Evolutionary conservation across 805 yeast genomes (phyloP).

Genomic region (Wickerhamiella kazuoi): DNA sequence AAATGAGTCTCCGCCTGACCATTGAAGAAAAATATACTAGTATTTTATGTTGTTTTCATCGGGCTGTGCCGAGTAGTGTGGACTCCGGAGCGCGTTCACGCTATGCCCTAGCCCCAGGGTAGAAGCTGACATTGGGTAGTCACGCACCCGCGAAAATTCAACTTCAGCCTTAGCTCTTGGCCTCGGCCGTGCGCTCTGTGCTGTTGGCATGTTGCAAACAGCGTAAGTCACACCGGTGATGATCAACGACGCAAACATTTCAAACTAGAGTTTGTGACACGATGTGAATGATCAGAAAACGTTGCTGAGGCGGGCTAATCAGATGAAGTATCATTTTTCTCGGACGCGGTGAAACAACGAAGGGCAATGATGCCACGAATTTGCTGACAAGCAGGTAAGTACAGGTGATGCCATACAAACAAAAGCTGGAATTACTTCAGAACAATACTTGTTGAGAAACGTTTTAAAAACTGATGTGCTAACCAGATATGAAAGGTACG

Average conservation of each 20-base stretch:
- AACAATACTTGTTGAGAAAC: constrained; percentile 59
- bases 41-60: no score
- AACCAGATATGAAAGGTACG: constrained; percentile 5
- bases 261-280: constrained; percentile 57
- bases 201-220: neutral
- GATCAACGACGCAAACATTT: constrained; percentile 31
- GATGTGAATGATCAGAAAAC: constrained; percentile 31
- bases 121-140: no score
- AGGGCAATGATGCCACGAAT: no score
- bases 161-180: neutral
- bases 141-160: no score
- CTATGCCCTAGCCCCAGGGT: no score
- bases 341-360: constrained; percentile 3
- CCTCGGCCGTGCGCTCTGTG: neutral
- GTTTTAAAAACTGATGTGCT: constrained; percentile 24
- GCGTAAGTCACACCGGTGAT: constrained; percentile 15
- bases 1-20: neutral
- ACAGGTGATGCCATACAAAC: constrained; percentile 38
- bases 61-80: no score
- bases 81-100: no score
- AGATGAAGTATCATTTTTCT: neutral
- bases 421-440: constrained; percentile 99
- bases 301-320: constrained; percentile 13
- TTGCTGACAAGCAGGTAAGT: no score
- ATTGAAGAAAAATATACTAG: no score